These are phyloP conservation scores for Bolboschoenoplectus hybrid DNA, from an alignment of 202 grass and related monocot species.

Conservation along the genomic window DNA sequence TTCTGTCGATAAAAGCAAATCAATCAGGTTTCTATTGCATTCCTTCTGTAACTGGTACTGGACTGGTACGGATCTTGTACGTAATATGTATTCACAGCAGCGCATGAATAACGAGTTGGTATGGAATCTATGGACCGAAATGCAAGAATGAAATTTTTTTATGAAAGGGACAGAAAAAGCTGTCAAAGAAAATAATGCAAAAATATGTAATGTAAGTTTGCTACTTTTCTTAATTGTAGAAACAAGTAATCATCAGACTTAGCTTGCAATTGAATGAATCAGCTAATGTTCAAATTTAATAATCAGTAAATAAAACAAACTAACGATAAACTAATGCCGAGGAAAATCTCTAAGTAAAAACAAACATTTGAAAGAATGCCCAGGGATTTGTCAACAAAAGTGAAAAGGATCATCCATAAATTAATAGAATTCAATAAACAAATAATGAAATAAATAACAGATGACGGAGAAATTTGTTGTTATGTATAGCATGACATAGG, in stretches of 20 bases:
- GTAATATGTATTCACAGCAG: neutral
- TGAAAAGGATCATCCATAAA: neutral
- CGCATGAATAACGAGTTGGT: neutral
- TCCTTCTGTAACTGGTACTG: neutral
- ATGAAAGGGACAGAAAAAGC: neutral
- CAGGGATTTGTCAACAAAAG: neutral
- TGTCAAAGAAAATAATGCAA: neutral
- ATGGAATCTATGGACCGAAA: neutral
- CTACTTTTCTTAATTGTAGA: neutral
- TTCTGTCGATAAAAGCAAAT: neutral
- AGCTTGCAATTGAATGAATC: neutral
- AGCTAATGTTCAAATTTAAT: neutral
- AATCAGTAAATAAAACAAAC: neutral
- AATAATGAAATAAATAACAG: too few relatives aligned
- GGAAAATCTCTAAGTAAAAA: neutral
- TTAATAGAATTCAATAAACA: too few relatives aligned
- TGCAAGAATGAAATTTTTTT: neutral
- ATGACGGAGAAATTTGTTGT: too few relatives aligned
- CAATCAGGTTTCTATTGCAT: neutral
- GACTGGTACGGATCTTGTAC: neutral
- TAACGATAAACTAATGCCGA: neutral
- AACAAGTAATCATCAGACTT: too few relatives aligned
- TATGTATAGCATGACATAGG: too few relatives aligned
- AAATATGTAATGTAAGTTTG: neutral
- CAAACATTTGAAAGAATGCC: neutral